Evolutionary conservation across 176 grass and related monocot species (phyloP).

Genomic region (Pharus latifolius): DNA sequence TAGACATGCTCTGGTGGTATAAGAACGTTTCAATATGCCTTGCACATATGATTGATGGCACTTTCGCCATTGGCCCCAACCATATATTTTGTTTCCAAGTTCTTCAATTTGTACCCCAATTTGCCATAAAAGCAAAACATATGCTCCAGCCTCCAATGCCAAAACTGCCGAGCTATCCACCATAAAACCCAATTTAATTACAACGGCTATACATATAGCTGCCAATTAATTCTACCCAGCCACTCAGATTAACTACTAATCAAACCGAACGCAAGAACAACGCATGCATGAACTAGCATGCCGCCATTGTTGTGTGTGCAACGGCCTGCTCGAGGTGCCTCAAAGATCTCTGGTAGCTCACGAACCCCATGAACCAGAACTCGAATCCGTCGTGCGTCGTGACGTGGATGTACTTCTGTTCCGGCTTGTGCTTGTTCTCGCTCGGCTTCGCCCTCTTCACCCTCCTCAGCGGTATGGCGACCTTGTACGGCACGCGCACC

Average conservation of each 20-base stretch:
- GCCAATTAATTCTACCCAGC: conserved; percentile 3
- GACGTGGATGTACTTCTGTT: conserved; percentile 66
- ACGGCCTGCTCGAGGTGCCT: conserved; percentile 63
- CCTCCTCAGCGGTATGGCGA: conserved; percentile 63
- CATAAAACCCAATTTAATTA: conserved; percentile 14
- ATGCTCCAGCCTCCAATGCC: not conserved
- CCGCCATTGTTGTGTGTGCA: conserved; percentile 30
- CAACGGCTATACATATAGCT: conserved; percentile 45
- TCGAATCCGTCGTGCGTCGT: conserved; percentile 82
- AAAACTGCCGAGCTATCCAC: not conserved
- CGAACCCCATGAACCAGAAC: conserved; percentile 96
- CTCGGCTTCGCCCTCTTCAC: conserved; percentile 32
- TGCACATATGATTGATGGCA: not conserved
- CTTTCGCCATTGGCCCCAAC: not conserved
- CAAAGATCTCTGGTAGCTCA: conserved; percentile 56
- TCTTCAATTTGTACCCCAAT: not conserved
- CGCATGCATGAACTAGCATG: not conserved
- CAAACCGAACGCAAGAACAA: not conserved
- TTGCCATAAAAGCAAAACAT: not conserved
- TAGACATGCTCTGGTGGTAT: too few relatives aligned
- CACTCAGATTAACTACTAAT: conserved; percentile 6
- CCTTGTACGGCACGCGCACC: conserved; percentile 68
- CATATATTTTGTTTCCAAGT: conserved; percentile 5
- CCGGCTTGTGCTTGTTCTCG: conserved; percentile 69
- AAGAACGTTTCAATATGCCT: too few relatives aligned